Evolutionary conservation across 345 rosid species (phyloP), one percentile per base, ranked within the genome.

Genomic region (Eucalyptus pumila): DNA sequence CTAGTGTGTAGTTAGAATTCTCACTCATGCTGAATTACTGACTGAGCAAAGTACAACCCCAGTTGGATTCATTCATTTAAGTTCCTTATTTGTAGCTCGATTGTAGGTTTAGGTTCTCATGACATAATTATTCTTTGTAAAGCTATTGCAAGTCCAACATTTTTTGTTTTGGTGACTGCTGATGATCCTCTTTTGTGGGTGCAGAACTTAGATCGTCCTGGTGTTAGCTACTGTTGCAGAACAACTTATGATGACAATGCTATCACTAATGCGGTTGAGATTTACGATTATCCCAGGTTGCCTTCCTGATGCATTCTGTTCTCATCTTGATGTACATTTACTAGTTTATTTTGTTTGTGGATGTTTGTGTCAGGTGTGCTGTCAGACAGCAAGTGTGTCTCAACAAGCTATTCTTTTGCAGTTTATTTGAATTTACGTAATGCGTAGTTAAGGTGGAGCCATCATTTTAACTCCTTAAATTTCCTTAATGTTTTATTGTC

Each of bases 201-300:
- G 92, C 92, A 94, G 96, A 89, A 91, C 89, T 88, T 94, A 90
- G 94, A 94, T 91, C 92, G 92, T 80, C 93, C 94, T 27, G 95
- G 95, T 89, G 91, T 94, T 87, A 92, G 92, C 90, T 94, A 91
- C 90, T 94, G 96, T 91, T 92, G 91, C 54, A 92, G 95, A 92
- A 92, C 94, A 80, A 94, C 96, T 48, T 92, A 93, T 87, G 94
- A 94, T 88, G 96, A 94, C 83, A 94, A 94, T 90, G 95, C 95
- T 16, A 94, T 94, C 54, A 94, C 96, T 81, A 94, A 94, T 72
- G 96, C 96, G 23, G 91, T 94, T 88, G 95, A 94, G 91, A 94
- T 94, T 86, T 94, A 94, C 85, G 93, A 92, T 44, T 86, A 65
- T 92, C 92, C 93, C 83, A 94, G 96, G 94, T 93, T 85, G 30